Percentiles rank a stretch among this genome's conserved stretches.
These are phyloP conservation scores for Thermochaetoides thermophila DNA, from an alignment of 495 filamentous ascomycete genomes.

Conservation along the genomic window DNA sequence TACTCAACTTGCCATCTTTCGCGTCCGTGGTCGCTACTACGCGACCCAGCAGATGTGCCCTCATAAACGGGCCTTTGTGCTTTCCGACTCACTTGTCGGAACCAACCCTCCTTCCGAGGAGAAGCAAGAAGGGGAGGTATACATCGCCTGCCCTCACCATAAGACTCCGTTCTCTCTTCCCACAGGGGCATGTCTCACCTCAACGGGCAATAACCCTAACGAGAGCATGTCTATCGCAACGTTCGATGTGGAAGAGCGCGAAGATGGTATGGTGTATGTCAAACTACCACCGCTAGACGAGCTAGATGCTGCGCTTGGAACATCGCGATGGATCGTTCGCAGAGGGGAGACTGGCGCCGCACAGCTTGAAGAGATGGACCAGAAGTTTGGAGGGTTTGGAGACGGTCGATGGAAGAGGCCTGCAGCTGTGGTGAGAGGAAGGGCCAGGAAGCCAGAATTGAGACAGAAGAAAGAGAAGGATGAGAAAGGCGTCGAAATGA, in stretches of 20 bases:
- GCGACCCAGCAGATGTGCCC: slow-evolving; percentile 98
- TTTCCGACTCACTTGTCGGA: slow-evolving; percentile 78
- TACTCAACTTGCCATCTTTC: slow-evolving; percentile 86
- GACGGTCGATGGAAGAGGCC: too few species aligned
- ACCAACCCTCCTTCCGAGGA: slow-evolving; percentile 37
- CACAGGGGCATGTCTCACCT: slow-evolving; percentile 60
- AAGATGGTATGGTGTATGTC: slow-evolving; percentile 72
- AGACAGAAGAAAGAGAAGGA: slow-evolving; percentile 18
- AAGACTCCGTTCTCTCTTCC: slow-evolving; percentile 81
- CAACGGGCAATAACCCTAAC: too few species aligned
- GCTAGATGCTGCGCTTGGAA: slow-evolving; percentile 70
- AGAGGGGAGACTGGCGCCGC: slow-evolving; percentile 47
- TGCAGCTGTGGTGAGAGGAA: slow-evolving; percentile 25
- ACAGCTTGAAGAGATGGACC: slow-evolving; percentile 57
- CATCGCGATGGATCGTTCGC: slow-evolving; percentile 67
- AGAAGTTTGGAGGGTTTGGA: slow-evolving; percentile 41
- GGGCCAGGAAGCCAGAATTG: slow-evolving; percentile 22
- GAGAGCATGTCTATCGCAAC: slow-evolving; percentile 60
- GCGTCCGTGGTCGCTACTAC: slow-evolving; percentile 68
- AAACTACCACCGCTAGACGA: slow-evolving; percentile 78
- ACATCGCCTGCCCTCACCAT: slow-evolving; percentile 83
- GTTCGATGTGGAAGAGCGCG: slow-evolving; percentile 59
- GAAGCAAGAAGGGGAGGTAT: slow-evolving; percentile 29
- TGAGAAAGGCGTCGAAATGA: slow-evolving; percentile 29
- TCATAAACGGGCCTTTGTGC: slow-evolving; percentile 83